Conservation (phyloP, 2,329 filamentous ascomycete genomes). For the Hypoxylon sp. region DNA sequence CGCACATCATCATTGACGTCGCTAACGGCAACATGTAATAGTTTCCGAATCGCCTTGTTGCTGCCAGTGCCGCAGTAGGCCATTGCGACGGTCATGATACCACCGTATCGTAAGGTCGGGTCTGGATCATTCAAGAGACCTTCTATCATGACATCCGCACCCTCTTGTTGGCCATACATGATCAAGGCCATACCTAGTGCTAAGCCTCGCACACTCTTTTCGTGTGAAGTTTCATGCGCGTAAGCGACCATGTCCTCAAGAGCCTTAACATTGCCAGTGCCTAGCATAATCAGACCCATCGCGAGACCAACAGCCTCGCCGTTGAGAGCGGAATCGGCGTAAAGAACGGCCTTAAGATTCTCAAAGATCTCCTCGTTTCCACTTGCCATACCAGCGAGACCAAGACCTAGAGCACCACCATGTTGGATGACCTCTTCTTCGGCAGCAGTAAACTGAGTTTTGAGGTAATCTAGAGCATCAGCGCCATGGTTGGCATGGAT, state of each 20-base stretch:
- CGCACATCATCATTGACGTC: constrained; percentile 98
- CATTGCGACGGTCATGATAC: constrained; percentile 98
- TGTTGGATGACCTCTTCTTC: constrained; percentile 96
- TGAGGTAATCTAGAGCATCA: constrained; percentile 85
- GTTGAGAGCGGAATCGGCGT: constrained; percentile 94
- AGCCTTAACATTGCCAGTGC: constrained; percentile 94
- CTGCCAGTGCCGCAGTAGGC: constrained; percentile 97
- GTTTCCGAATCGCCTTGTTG: constrained; percentile 97
- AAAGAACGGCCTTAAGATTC: constrained; percentile 88
- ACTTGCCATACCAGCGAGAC: constrained; percentile 97
- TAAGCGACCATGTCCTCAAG: constrained; percentile 98
- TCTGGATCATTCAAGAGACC: constrained; percentile 94
- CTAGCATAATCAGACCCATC: constrained; percentile 98
- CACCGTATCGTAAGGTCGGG: constrained; percentile 92
- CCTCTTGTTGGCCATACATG: constrained; percentile 97
- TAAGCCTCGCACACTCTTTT: constrained; percentile 97
- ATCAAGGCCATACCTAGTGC: constrained; percentile 98
- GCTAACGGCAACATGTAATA: constrained; percentile 95
- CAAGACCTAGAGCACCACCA: constrained; percentile 92
- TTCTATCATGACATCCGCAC: constrained; percentile 94
- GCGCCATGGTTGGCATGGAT: constrained; percentile 98
- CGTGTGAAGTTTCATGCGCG: constrained; percentile 96
- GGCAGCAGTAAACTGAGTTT: constrained; percentile 79
- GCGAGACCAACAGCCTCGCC: constrained; percentile 95
- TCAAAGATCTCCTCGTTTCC: constrained; percentile 93